A percentile compares a stretch with the other conserved stretches of the same genome.
phyloP scores from a whole-genome alignment of 768 basidiomycete genomes.

The Kwoniella bestiolae region DNA sequence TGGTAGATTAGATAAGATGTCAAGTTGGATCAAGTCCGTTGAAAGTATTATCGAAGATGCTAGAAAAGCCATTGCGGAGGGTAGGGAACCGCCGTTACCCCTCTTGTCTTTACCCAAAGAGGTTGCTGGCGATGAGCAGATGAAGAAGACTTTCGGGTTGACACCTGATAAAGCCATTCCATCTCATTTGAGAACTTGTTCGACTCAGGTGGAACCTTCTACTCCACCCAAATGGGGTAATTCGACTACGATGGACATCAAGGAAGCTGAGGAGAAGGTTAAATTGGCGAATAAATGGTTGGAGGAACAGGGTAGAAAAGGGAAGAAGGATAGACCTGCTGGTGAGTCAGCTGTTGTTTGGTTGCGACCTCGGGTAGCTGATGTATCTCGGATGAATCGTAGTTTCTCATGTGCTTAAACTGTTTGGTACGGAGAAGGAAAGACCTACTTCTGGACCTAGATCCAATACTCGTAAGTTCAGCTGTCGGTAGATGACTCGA shows the following conservation, averaged over 20 bases:
- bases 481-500: not conserved
- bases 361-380: not conserved
- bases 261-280: constrained; percentile 39
- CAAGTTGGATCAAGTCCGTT: constrained; percentile 45
- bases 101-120: constrained; percentile 28
- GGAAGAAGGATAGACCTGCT: constrained; percentile 47
- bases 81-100: constrained; percentile 45
- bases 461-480: constrained; percentile 37
- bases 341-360: constrained; percentile 25
- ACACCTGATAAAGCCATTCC: constrained; percentile 40
- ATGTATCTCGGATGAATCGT: not conserved
- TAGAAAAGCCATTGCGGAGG: constrained; percentile 49
- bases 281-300: constrained; percentile 34
- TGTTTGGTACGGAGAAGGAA: constrained; percentile 43
- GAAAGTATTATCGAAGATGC: constrained; percentile 55
- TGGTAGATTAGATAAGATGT: constrained; percentile 34
- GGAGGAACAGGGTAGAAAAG: constrained; percentile 21
- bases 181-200: constrained; percentile 39
- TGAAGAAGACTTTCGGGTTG: constrained; percentile 28
- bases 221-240: constrained; percentile 54
- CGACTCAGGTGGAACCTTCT: constrained; percentile 49
- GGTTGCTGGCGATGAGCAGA: constrained; percentile 8
- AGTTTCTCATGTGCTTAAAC: constrained; percentile 49
- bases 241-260: constrained; percentile 11
- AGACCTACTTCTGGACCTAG: constrained; percentile 26